Percentiles rank a stretch among this genome's conserved stretches.
These are phyloP conservation scores for Solanum paucissectum DNA, from an alignment of 257 asterid species.

Conservation along the genomic window DNA sequence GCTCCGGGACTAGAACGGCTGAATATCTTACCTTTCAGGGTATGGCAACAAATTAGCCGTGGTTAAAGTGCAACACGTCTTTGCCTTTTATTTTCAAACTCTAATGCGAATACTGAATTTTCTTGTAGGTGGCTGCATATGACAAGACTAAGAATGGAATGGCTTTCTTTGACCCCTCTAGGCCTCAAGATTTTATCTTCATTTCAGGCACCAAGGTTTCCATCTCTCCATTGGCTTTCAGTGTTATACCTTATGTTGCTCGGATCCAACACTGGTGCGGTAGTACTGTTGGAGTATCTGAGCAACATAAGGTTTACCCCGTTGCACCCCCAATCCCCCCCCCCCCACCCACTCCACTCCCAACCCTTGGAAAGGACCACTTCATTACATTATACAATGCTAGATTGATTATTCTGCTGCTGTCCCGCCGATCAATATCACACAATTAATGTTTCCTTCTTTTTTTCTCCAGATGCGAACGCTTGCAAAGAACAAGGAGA, in stretches of 20 bases:
- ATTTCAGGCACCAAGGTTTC: slow-evolving; percentile 92
- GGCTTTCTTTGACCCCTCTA: slow-evolving; percentile 94
- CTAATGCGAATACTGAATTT: background rate
- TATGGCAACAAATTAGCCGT: background rate
- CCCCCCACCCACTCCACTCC: background rate
- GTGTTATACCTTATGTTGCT: background rate
- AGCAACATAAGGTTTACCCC: background rate
- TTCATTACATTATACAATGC: background rate
- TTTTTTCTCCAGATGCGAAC: slow-evolving; percentile 57
- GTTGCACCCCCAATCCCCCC: background rate
- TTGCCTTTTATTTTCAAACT: background rate
- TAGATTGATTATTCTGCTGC: background rate
- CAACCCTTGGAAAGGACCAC: background rate
- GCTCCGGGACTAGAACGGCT: slow-evolving; percentile 91
- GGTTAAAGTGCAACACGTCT: background rate
- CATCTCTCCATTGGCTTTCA: background rate
- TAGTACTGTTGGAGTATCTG: background rate
- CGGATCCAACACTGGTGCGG: background rate
- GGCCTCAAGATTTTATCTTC: slow-evolving; percentile 82
- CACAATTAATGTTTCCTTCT: background rate
- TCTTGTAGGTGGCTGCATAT: slow-evolving; percentile 80
- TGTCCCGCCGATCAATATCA: background rate
- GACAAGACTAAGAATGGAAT: slow-evolving; percentile 74
- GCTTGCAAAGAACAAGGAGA: slow-evolving; percentile 76
- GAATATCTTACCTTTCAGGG: slow-evolving; percentile 86